Percentiles rank a stretch among this genome's conserved stretches.
phyloP scores from a whole-genome alignment of 2,329 filamentous ascomycete species.

The Nemania bipapillata region DNA sequence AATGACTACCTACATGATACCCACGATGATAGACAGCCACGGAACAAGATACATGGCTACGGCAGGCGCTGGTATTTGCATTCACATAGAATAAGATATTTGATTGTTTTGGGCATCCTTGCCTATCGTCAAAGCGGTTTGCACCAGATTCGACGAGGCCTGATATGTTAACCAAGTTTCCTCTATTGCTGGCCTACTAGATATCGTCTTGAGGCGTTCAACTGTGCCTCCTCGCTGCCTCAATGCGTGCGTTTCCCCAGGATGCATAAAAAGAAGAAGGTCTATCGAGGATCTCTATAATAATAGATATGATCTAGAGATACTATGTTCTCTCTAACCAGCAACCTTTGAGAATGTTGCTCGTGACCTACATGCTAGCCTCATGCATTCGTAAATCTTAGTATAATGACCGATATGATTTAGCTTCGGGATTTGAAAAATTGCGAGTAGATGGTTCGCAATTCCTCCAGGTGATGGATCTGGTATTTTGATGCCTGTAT shows the following conservation, averaged over 20 bases:
- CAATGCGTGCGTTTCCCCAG: background rate
- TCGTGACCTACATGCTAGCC: background rate
- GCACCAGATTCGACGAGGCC: background rate
- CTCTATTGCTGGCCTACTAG: constrained; percentile 4
- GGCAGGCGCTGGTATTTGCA: constrained; percentile 40
- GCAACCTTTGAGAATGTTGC: background rate
- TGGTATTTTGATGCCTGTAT: constrained; percentile 76
- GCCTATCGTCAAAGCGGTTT: background rate
- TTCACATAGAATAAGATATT: constrained; percentile 10
- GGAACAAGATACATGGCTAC: constrained; percentile 17
- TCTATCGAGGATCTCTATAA: background rate
- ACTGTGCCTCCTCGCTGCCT: background rate
- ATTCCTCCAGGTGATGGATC: constrained; percentile 78
- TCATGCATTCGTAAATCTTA: background rate
- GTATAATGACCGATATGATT: background rate
- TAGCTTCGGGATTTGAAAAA: constrained; percentile 74
- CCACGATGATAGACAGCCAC: constrained; percentile 27
- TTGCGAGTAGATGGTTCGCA: constrained; percentile 80
- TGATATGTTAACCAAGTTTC: constrained; percentile 2
- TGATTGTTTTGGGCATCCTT: background rate
- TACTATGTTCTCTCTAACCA: background rate
- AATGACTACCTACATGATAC: constrained; percentile 42
- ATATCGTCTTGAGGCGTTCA: background rate
- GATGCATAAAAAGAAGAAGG: background rate
- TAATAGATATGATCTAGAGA: background rate